These are phyloP conservation scores for Blastobotrys terrestris DNA, from an alignment of 805 yeast genomes.

Conservation along the genomic window DNA sequence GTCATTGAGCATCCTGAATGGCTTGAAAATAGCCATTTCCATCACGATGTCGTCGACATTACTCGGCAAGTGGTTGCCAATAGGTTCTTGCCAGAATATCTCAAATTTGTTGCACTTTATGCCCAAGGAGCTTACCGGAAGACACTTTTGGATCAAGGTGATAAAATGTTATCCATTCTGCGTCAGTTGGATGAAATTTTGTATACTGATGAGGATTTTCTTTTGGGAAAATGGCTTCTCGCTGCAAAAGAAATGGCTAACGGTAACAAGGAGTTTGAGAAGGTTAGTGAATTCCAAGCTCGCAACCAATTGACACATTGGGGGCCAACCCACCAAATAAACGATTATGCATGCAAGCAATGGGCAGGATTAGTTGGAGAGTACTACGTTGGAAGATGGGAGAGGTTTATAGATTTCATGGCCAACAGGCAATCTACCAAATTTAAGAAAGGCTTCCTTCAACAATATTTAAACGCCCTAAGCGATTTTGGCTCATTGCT, in stretches of 20 bases:
- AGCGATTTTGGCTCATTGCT: background rate
- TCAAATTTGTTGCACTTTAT: conserved; percentile 1
- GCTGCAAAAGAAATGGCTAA: conserved; percentile 5
- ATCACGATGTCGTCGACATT: conserved; percentile 13
- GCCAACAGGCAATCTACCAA: background rate
- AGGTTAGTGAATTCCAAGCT: conserved; percentile 13
- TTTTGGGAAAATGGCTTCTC: conserved; percentile 9
- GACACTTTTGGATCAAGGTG: conserved; percentile 3
- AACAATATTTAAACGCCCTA: background rate
- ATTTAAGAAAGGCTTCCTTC: background rate
- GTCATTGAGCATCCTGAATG: conserved; percentile 3
- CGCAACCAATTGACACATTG: conserved; percentile 15
- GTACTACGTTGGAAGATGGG: conserved; percentile 13
- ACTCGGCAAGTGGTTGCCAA: conserved; percentile 14
- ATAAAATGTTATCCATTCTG: conserved; percentile 6
- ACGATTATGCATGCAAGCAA: conserved; percentile 15
- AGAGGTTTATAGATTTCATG: conserved; percentile 7
- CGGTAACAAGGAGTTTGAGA: conserved; percentile 3
- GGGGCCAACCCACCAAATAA: conserved; percentile 13
- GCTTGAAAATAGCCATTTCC: conserved; percentile 8
- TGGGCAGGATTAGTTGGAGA: conserved; percentile 16
- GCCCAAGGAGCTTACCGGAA: background rate
- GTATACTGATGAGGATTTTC: conserved; percentile 11
- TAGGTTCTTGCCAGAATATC: conserved; percentile 8
- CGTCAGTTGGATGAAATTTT: conserved; percentile 9